A percentile compares a stretch with the other conserved stretches of the same genome.
phyloP scores from a whole-genome alignment of 1,284 basidiomycete species.

The Sphaerobolus stellatus region DNA sequence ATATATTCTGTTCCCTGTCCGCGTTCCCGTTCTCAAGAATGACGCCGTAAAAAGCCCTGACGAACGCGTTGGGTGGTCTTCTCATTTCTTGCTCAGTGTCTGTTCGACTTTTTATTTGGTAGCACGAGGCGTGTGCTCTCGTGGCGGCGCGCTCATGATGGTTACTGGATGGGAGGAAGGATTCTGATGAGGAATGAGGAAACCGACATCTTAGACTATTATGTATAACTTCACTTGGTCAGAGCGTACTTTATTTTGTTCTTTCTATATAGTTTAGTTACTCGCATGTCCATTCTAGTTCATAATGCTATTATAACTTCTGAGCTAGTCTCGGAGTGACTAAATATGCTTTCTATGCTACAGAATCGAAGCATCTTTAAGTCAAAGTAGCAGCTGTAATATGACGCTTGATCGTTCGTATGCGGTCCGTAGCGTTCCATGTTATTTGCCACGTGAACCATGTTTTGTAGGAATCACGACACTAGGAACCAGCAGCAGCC shows the following conservation, averaged over 20 bases:
- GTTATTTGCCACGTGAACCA: too few relatives aligned
- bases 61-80: slow-evolving; percentile 12
- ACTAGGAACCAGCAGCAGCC: too few relatives aligned
- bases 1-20: slow-evolving; percentile 79
- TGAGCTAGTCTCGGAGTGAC: too few relatives aligned
- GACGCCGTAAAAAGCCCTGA: slow-evolving; percentile 23
- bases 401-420: too few relatives aligned
- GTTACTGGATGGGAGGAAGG: slow-evolving; percentile 4
- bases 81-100: slow-evolving; percentile 7
- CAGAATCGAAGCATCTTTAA: too few relatives aligned
- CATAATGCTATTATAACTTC: too few relatives aligned
- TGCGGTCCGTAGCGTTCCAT: too few relatives aligned
- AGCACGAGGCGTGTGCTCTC: slow-evolving; percentile 11
- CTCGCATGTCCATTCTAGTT: neutral
- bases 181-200: slow-evolving; percentile 8
- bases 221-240: too few relatives aligned
- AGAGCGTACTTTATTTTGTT: neutral
- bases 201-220: slow-evolving; percentile 10
- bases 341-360: too few relatives aligned
- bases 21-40: slow-evolving; percentile 86
- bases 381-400: too few relatives aligned
- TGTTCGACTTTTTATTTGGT: slow-evolving; percentile 2
- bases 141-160: slow-evolving; percentile 11
- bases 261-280: neutral
- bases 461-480: too few relatives aligned